phyloP scores from a whole-genome alignment of 495 filamentous ascomycete genomes.

The Penicillium salamii region DNA sequence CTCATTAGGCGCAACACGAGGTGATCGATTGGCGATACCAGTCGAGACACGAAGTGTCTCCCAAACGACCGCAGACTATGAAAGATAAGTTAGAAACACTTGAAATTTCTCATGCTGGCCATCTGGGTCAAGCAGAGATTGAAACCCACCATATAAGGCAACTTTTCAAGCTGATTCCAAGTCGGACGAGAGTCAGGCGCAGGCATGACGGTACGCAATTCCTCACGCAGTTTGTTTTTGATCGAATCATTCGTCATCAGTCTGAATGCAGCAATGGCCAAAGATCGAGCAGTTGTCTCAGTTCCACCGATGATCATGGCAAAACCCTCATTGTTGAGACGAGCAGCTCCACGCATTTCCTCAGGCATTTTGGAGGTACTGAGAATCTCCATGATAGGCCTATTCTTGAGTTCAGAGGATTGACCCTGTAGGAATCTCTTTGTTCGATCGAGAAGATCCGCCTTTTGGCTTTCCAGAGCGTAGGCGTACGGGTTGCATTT shows the following conservation, averaged over 20 bases:
- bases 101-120: too few species aligned
- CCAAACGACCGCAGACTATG: slow-evolving; percentile 37
- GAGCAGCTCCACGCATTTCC: slow-evolving; percentile 12
- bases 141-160: slow-evolving; percentile 46
- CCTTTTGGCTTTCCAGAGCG: slow-evolving; percentile 14
- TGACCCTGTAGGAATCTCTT: slow-evolving; percentile 5
- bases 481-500: slow-evolving; percentile 8
- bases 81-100: neutral
- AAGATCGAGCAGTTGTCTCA: slow-evolving; percentile 33
- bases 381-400: slow-evolving; percentile 9
- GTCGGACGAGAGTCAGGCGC: slow-evolving; percentile 20
- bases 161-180: slow-evolving; percentile 43
- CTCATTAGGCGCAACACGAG: slow-evolving; percentile 40
- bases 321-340: slow-evolving; percentile 40
- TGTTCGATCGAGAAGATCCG: slow-evolving; percentile 2
- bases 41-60: slow-evolving; percentile 48
- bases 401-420: neutral
- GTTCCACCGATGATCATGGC: slow-evolving; percentile 40
- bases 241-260: slow-evolving; percentile 9
- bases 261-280: slow-evolving; percentile 18
- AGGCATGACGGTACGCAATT: slow-evolving; percentile 33
- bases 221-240: slow-evolving; percentile 22
- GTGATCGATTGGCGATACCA: slow-evolving; percentile 35
- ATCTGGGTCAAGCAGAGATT: neutral
- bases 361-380: slow-evolving; percentile 11